A percentile compares a stretch with the other conserved stretches of the same genome.
Evolutionary conservation across 2,329 filamentous ascomycete species (phyloP).

Genomic region (Blastomyces gilchristii): DNA sequence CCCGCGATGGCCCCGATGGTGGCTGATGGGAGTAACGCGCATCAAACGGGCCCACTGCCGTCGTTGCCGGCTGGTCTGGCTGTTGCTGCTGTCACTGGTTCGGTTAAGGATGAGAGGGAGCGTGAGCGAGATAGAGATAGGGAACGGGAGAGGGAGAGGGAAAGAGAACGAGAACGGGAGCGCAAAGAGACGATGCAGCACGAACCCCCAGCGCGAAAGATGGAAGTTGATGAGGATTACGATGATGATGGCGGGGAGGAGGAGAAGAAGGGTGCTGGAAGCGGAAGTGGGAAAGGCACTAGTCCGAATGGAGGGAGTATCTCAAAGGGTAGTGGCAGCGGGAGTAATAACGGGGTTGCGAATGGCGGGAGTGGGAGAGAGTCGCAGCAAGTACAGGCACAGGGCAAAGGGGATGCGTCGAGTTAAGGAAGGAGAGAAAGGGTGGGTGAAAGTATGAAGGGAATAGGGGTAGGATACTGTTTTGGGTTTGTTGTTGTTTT

Average conservation of each 20-base stretch:
- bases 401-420: background rate
- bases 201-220: conserved; percentile 83
- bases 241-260: conserved; percentile 90
- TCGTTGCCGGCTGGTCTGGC: conserved; percentile 34
- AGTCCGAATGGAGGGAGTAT: background rate
- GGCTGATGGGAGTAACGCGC: conserved; percentile 32
- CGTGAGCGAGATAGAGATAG: background rate
- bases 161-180: conserved; percentile 33
- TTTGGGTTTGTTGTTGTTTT: too few relatives aligned
- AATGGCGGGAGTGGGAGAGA: background rate
- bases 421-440: background rate
- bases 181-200: conserved; percentile 40
- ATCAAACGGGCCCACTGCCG: conserved; percentile 29
- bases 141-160: background rate
- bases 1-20: conserved; percentile 50
- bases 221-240: conserved; percentile 96
- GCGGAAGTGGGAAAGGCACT: background rate
- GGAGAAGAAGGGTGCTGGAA: conserved; percentile 39
- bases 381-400: background rate
- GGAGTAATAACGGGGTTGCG: background rate
- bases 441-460: background rate
- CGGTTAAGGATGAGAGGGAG: background rate
- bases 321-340: background rate
- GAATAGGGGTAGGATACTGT: too few relatives aligned
- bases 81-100: conserved; percentile 37